Base-by-base conservation (phyloP, 345 rosid species). In the Draba incana region DNA sequence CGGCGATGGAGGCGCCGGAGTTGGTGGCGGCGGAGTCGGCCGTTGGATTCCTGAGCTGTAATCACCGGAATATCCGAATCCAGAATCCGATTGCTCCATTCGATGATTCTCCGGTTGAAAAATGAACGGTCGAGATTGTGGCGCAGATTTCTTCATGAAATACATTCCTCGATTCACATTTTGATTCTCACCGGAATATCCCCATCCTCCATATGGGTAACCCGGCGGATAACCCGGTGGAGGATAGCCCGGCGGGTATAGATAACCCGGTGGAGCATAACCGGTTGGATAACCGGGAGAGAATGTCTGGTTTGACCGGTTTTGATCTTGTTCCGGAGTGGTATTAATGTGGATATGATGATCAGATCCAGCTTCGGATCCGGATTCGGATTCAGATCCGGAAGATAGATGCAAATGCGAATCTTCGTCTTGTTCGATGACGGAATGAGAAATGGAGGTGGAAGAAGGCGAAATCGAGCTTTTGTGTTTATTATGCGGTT, bases 111-210 rank as follows among this genome's bases (percentile, higher is more conserved):
- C 83, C 31, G 96, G 92, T 69, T 90, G 86, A 23, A 85, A 87
- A 2, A 90, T 76, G 47, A 86, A 80, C 37, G 94, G 85, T 71
- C 78, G 88, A 49, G 88, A 81, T 56, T 83, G 81, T 8, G 96
- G 69, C 12, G 87, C 72, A 11, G 95, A 81, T 77, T 76, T 90
- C 75, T 83, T 90, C 97, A 90, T 93, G 79, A 81, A 90, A 77
- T 87, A 83, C 82, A 67, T 74, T 24, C 65, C 82, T 51, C 63
- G 57, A 54, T 70, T 60, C 61, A 54, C 49, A 47, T 68, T 67
- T 64, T 64, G 63, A 79, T 79, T 48, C 56, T 28, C 74, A 56
- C 67, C 68, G 47, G 68, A 31, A 64, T 56, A 44, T 14, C 59
- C 84, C 85, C 85, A 81, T 56, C 79, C 81, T 38, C 77, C 81